Conservation (phyloP, 2,329 filamentous ascomycete genomes). For the Aphanocladium album region DNA sequence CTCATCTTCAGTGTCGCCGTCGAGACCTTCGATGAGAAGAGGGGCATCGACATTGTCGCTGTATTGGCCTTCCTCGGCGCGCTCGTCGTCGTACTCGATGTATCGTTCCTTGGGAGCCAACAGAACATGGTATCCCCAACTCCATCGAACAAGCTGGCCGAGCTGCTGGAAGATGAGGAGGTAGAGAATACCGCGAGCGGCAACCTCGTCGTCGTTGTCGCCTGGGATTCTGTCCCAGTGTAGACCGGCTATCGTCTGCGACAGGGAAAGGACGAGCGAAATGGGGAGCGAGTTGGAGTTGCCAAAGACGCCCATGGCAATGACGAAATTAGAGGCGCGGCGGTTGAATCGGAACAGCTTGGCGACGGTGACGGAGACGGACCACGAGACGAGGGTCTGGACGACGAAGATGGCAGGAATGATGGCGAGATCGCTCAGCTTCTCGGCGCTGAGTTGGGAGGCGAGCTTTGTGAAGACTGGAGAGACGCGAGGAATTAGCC, state of each 20-base stretch:
- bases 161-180: constrained; percentile 96
- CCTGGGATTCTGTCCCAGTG: constrained; percentile 90
- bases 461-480: constrained; percentile 94
- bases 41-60: constrained; percentile 44
- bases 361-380: constrained; percentile 65
- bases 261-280: constrained; percentile 88
- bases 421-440: constrained; percentile 82
- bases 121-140: constrained; percentile 93
- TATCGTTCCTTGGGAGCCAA: constrained; percentile 79
- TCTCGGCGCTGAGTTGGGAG: constrained; percentile 86
- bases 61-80: constrained; percentile 55
- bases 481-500: not conserved
- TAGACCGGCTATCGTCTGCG: constrained; percentile 83
- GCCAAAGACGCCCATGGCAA: constrained; percentile 95
- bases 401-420: constrained; percentile 92
- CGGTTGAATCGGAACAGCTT: constrained; percentile 76
- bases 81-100: constrained; percentile 54
- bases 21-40: constrained; percentile 36
- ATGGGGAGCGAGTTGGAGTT: constrained; percentile 98
- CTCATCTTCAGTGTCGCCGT: constrained; percentile 33
- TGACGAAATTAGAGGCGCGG: constrained; percentile 87
- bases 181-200: constrained; percentile 88
- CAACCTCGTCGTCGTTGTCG: constrained; percentile 90
- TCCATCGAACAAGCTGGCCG: constrained; percentile 92
- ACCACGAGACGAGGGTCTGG: constrained; percentile 82